These are phyloP conservation scores for Metarhizium anisopliae DNA, from an alignment of 2,329 filamentous ascomycete species.

Conservation along the genomic window DNA sequence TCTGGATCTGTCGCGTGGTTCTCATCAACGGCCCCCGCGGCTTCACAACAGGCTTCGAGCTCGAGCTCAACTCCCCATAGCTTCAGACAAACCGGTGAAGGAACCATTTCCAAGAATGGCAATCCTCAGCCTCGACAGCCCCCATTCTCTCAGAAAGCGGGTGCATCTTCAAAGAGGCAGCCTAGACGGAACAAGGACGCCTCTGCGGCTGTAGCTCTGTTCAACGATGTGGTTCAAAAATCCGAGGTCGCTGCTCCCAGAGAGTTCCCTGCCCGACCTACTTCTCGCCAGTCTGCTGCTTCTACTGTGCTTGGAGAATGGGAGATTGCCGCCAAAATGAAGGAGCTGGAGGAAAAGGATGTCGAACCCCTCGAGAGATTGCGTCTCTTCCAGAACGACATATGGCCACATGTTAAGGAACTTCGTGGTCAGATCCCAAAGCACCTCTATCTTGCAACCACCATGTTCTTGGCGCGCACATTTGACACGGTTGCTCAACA, in stretches of 20 bases:
- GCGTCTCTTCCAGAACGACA: constrained; percentile 16
- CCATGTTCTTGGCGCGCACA: constrained; percentile 12
- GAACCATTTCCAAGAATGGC: neutral
- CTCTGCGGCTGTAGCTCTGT: constrained; percentile 22
- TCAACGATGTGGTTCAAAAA: constrained; percentile 25
- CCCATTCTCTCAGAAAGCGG: neutral
- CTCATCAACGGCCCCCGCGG: constrained; percentile 13
- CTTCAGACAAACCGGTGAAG: neutral
- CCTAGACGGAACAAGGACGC: constrained; percentile 2
- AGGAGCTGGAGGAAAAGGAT: constrained; percentile 13
- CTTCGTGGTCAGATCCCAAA: constrained; percentile 19
- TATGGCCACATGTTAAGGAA: constrained; percentile 21
- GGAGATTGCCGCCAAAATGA: constrained; percentile 22
- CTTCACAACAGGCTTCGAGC: constrained; percentile 1
- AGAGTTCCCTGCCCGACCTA: neutral
- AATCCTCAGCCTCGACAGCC: neutral
- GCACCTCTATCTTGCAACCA: constrained; percentile 15
- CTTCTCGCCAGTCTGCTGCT: neutral
- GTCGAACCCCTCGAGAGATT: constrained; percentile 13
- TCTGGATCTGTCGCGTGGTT: constrained; percentile 10
- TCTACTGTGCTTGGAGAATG: constrained; percentile 14
- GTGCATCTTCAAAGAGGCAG: constrained; percentile 3
- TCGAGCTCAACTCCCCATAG: neutral
- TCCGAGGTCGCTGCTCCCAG: neutral
- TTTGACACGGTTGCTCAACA: constrained; percentile 12